Conservation (phyloP, 495 filamentous ascomycete genomes). For the Haplographium delicatum region DNA sequence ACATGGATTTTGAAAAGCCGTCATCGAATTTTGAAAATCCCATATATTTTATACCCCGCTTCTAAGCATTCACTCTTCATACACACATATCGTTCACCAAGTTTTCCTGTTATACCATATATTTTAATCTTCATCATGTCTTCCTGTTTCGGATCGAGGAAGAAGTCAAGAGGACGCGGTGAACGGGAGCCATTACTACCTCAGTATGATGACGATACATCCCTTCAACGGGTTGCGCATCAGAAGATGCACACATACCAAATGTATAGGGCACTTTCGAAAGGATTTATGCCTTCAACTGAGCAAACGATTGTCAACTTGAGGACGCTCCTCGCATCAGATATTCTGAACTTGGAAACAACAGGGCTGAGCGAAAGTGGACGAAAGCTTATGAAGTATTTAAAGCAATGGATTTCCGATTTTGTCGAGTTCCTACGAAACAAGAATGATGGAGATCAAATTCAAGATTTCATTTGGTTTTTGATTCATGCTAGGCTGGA, state of each 20-base stretch:
- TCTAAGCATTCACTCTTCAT: background rate
- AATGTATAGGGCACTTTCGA: constrained; percentile 75
- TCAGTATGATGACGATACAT: constrained; percentile 78
- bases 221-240: constrained; percentile 68
- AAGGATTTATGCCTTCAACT: constrained; percentile 88
- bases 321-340: constrained; percentile 69
- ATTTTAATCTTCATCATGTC: constrained; percentile 24
- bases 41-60: background rate
- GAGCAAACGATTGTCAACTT: constrained; percentile 81
- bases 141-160: constrained; percentile 34
- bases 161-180: constrained; percentile 25
- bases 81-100: background rate
- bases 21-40: constrained; percentile 10
- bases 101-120: background rate
- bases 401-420: constrained; percentile 63
- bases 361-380: constrained; percentile 73
- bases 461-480: constrained; percentile 91
- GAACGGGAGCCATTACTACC: constrained; percentile 77
- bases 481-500: constrained; percentile 64
- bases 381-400: constrained; percentile 64
- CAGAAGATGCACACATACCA: constrained; percentile 90
- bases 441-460: constrained; percentile 80
- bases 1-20: too few relatives aligned
- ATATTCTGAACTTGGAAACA: constrained; percentile 72
- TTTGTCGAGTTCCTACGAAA: constrained; percentile 71